Percentiles rank a stretch among this genome's conserved stretches.
Conservation (phyloP, 306 rosid species). For the Biancaea sappan region DNA sequence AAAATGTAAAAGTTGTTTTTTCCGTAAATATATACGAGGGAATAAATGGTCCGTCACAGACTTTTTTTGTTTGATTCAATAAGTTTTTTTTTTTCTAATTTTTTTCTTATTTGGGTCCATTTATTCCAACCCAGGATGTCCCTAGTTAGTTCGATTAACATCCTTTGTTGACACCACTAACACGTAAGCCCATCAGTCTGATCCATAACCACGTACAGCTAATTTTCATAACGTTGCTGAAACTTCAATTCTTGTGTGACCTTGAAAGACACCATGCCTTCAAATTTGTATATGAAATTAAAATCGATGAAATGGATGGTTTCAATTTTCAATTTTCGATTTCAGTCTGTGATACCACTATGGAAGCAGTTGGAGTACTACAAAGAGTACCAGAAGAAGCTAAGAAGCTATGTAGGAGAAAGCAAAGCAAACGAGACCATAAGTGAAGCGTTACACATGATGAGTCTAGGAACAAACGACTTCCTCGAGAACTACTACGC, state of each 20-base stretch:
- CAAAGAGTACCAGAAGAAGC: conserved; percentile 60
- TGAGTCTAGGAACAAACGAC: conserved; percentile 78
- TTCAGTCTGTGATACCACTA: conserved; percentile 77
- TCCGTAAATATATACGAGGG: too few relatives aligned
- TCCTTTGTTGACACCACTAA: too few relatives aligned
- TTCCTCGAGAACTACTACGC: conserved; percentile 72
- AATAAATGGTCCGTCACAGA: too few relatives aligned
- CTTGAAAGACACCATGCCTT: neutral
- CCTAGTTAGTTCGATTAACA: too few relatives aligned
- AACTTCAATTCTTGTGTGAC: neutral
- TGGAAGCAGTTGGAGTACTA: conserved; percentile 78
- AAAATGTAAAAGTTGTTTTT: too few relatives aligned
- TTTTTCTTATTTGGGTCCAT: too few relatives aligned
- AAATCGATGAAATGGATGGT: neutral
- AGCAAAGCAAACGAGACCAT: conserved; percentile 45
- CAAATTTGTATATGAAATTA: too few relatives aligned
- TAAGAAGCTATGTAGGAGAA: conserved; percentile 54
- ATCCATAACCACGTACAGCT: too few relatives aligned
- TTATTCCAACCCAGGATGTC: too few relatives aligned
- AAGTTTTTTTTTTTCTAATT: too few relatives aligned
- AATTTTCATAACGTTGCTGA: neutral
- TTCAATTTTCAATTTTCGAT: neutral
- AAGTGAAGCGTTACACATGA: conserved; percentile 52
- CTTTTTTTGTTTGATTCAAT: too few relatives aligned
- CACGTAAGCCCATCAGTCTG: too few relatives aligned